Percentiles rank a stretch among this genome's conserved stretches.
Conservation (phyloP, 805 yeast species). For the Saccharomyces jurei region DNA sequence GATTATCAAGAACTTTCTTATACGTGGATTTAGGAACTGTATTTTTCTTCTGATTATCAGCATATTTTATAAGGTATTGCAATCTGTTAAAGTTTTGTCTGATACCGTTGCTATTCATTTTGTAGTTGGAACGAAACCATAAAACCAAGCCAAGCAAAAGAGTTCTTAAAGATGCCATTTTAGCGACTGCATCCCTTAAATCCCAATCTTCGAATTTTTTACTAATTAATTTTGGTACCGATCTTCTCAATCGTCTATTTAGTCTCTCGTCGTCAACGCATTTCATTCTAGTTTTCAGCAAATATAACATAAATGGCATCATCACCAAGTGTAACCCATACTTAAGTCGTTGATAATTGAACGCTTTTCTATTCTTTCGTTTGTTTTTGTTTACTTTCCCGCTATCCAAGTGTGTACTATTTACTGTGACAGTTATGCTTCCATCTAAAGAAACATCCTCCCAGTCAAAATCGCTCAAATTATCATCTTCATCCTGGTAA, state of each 20-base stretch:
- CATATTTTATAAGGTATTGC: slow-evolving; percentile 5
- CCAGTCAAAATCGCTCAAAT: slow-evolving; percentile 18
- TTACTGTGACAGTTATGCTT: background rate
- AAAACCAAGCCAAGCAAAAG: slow-evolving; percentile 17
- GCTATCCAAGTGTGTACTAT: background rate
- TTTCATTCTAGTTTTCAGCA: slow-evolving; percentile 7
- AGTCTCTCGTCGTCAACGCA: slow-evolving; percentile 14
- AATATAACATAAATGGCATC: slow-evolving; percentile 15
- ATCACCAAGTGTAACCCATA: slow-evolving; percentile 14
- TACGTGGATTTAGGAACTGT: background rate
- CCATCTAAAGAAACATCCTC: slow-evolving; percentile 21
- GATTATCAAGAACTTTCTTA: slow-evolving; percentile 6
- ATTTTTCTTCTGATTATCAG: background rate
- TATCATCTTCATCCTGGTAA: slow-evolving; percentile 1
- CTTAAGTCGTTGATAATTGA: slow-evolving; percentile 9
- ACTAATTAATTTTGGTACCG: slow-evolving; percentile 20
- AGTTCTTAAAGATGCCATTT: slow-evolving; percentile 8
- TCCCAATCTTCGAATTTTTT: slow-evolving; percentile 13
- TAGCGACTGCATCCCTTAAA: background rate
- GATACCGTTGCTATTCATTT: slow-evolving; percentile 22
- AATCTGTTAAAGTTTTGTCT: slow-evolving; percentile 17
- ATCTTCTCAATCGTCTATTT: slow-evolving; percentile 14
- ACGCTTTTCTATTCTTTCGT: background rate
- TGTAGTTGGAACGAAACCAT: slow-evolving; percentile 23
- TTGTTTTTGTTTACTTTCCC: background rate